phyloP scores from a whole-genome alignment of 2,329 filamentous ascomycete species.

The Microcyclospora pomicola region DNA sequence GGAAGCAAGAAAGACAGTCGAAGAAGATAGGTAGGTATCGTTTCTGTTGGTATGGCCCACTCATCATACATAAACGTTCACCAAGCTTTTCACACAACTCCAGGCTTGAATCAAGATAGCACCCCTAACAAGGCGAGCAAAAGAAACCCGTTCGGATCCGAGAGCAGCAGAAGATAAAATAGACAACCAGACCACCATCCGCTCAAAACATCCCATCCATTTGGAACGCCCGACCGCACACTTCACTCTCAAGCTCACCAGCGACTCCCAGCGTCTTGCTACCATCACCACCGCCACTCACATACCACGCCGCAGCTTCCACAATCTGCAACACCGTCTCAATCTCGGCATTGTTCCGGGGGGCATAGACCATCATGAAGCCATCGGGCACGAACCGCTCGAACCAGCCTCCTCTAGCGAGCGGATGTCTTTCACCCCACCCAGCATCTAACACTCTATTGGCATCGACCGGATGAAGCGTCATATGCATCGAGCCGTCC shows the following conservation, averaged over 20 bases:
- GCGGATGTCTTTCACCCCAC: slow-evolving; percentile 59
- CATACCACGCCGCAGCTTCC: slow-evolving; percentile 60
- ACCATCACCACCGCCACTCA: slow-evolving; percentile 16
- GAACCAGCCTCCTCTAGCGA: slow-evolving; percentile 54
- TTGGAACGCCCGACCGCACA: neutral
- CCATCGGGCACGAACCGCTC: slow-evolving; percentile 55
- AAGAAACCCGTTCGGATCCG: too few relatives aligned
- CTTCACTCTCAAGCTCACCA: neutral
- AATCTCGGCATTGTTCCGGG: slow-evolving; percentile 54
- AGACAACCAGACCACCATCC: too few relatives aligned
- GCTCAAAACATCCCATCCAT: too few relatives aligned
- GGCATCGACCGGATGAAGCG: slow-evolving; percentile 65
- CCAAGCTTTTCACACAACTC: too few relatives aligned
- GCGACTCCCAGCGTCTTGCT: neutral
- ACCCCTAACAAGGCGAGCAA: too few relatives aligned
- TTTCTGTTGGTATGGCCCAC: too few relatives aligned
- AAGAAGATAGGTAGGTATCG: too few relatives aligned
- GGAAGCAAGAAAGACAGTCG: too few relatives aligned
- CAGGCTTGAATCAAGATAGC: too few relatives aligned
- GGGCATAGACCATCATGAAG: slow-evolving; percentile 75
- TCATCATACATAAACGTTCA: too few relatives aligned
- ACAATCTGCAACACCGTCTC: slow-evolving; percentile 55
- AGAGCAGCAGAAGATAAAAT: too few relatives aligned
- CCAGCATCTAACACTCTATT: slow-evolving; percentile 56
- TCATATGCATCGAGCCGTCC: slow-evolving; percentile 67